These are phyloP conservation scores for Boletus sensibilis DNA, from an alignment of 768 basidiomycete genomes.

Conservation along the genomic window DNA sequence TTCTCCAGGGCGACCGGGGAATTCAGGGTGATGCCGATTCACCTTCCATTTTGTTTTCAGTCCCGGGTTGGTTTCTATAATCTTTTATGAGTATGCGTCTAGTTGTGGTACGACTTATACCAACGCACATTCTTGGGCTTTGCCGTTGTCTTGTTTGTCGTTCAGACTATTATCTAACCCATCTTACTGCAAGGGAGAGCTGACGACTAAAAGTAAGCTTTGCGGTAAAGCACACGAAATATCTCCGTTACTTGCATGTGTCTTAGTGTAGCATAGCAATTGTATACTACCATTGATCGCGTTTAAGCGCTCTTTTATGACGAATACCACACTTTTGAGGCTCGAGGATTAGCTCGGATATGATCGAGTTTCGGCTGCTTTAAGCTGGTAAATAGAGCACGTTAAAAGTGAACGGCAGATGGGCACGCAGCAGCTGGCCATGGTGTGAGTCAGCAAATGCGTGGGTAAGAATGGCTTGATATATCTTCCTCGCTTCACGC, in stretches of 20 bases:
- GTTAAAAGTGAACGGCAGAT: background rate
- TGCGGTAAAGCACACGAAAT: slow-evolving; percentile 1
- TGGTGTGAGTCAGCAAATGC: slow-evolving; percentile 2
- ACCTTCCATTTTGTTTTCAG: background rate
- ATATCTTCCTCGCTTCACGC: slow-evolving; percentile 1
- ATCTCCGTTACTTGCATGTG: slow-evolving; percentile 9
- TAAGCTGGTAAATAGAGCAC: background rate
- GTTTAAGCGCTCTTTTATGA: slow-evolving; percentile 1
- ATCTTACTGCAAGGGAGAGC: slow-evolving; percentile 1
- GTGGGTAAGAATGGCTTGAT: slow-evolving; percentile 26
- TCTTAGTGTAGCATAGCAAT: slow-evolving; percentile 25
- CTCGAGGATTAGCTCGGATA: background rate
- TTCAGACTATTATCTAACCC: slow-evolving; percentile 3
- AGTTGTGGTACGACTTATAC: slow-evolving; percentile 17
- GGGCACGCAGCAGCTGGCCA: too few relatives aligned
- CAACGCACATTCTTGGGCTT: slow-evolving; percentile 5
- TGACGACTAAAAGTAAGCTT: slow-evolving; percentile 9
- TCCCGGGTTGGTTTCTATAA: slow-evolving; percentile 2
- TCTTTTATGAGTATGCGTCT: slow-evolving; percentile 13
- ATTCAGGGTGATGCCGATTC: background rate
- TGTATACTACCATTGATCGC: slow-evolving; percentile 18
- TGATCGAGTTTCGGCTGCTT: background rate
- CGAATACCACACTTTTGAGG: background rate
- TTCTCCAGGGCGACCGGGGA: background rate
- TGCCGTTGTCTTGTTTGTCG: background rate